phyloP scores from a whole-genome alignment of 2,329 filamentous ascomycete species.

The Diaporthe eres region DNA sequence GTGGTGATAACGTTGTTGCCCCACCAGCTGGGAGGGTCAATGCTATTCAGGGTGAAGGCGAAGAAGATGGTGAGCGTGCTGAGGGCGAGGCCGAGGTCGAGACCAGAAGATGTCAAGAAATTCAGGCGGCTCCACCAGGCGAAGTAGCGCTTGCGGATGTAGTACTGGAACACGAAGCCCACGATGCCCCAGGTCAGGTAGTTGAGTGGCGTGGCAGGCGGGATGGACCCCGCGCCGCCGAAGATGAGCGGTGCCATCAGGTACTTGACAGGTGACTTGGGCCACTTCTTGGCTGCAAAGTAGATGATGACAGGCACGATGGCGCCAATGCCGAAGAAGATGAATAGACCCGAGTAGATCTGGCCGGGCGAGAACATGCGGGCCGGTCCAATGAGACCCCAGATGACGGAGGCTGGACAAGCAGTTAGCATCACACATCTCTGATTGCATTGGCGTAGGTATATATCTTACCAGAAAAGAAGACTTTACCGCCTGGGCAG shows the following conservation, averaged over 20 bases:
- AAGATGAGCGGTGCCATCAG: conserved; percentile 76
- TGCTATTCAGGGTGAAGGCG: conserved; percentile 74
- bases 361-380: conserved; percentile 75
- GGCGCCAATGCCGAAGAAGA: conserved; percentile 72
- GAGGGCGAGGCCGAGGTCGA: conserved; percentile 78
- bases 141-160: conserved; percentile 73
- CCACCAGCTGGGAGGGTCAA: conserved; percentile 78
- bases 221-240: conserved; percentile 70
- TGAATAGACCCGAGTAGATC: conserved; percentile 72
- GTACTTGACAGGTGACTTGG: conserved; percentile 63
- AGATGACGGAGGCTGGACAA: conserved; percentile 71
- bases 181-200: conserved; percentile 82
- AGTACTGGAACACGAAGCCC: conserved; percentile 79
- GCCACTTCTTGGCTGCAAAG: conserved; percentile 63
- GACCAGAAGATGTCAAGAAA: conserved; percentile 77
- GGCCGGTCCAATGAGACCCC: conserved; percentile 75
- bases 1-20: conserved; percentile 71
- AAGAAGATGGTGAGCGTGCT: conserved; percentile 80
- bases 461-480: conserved; percentile 67
- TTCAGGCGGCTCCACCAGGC: conserved; percentile 83
- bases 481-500: conserved; percentile 74
- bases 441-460: not conserved
- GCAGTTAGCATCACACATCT: not conserved
- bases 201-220: conserved; percentile 79
- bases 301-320: conserved; percentile 67